Conservation (phyloP, 495 filamentous ascomycete genomes). For the Penicillium desertorum region DNA sequence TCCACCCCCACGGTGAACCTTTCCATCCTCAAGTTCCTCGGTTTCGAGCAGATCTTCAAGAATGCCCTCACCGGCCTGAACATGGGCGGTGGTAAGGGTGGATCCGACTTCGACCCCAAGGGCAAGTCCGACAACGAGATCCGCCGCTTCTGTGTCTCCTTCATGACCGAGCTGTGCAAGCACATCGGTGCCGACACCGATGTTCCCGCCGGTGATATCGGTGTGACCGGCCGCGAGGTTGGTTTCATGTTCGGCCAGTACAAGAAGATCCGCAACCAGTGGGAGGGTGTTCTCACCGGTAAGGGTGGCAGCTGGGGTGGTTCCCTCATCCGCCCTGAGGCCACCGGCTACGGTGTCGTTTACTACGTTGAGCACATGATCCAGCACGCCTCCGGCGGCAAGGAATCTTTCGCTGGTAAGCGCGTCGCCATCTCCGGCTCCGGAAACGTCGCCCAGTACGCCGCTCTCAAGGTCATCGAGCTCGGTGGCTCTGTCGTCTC, state of each 20-base stretch:
- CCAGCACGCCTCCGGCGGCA: conserved; percentile 72
- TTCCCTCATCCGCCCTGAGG: conserved; percentile 91
- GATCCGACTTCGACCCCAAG: conserved; percentile 99
- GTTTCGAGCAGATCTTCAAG: conserved; percentile 99
- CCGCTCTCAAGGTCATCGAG: conserved; percentile 94
- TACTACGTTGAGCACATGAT: conserved; percentile 99
- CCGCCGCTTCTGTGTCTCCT: conserved; percentile 92
- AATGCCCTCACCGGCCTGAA: conserved; percentile 96
- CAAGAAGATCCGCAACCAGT: conserved; percentile 81
- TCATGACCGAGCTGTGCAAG: conserved; percentile 92
- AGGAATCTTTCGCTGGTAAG: conserved; percentile 87
- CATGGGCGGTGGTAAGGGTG: conserved; percentile 98
- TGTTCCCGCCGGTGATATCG: conserved; percentile 83
- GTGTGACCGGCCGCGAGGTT: conserved; percentile 96
- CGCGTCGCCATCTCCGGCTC: conserved; percentile 95
- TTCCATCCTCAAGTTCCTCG: conserved; percentile 96
- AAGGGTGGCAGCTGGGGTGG: conserved; percentile 95
- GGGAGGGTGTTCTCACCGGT: conserved; percentile 93
- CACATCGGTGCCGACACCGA: conserved; percentile 97
- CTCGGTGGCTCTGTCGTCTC: conserved; percentile 91
- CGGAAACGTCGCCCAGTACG: conserved; percentile 97
- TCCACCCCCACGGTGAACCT: conserved; percentile 98
- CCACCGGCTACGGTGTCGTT: conserved; percentile 94
- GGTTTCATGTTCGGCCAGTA: conserved; percentile 94
- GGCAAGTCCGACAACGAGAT: conserved; percentile 97